Evolutionary conservation across 2,329 filamentous ascomycete genomes (phyloP), one percentile per base, ranked within the genome.

Genomic region (Fusarium sp.): DNA sequence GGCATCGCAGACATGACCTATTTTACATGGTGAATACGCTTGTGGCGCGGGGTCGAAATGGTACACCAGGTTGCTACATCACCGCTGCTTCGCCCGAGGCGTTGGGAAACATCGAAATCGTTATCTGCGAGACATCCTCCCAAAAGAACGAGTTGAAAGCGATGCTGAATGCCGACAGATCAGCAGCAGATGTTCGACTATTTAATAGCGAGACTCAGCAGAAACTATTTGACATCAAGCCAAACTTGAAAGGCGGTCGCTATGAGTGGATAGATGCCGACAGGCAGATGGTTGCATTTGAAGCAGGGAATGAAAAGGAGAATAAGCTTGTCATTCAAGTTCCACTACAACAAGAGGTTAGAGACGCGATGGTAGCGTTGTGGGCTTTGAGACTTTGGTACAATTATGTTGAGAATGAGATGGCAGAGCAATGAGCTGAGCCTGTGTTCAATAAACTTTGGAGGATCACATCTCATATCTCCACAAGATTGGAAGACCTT

Each of bases 311-410:
- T 6, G 49, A 13, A 1, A 23, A 20, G 2, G 12, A 26, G 2
- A 20, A 44, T 8, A 59, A 26, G 31, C 21, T 69, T 3, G 28
- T 49, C 5, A 42, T 71, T 3, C 38, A 56, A 18, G 10, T 20
- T 3, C 23, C 46, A 10, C 13, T 71, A 0, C 10, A 31, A 1
- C 26, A 47, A 35, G 26, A 28, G 2, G 37, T 39, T 3, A 56
- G 18, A n/a, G 60, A 69, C 9, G 53, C 44, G 9, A 21, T 70
- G 5, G 64, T 50, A 8, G 68, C 68, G 3, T 13, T 63, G 12
- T 70, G 68, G 68, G 41, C 41, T 1, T 43, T 70, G 33, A 63
- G 57, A n/a, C 28, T 71, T 16, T 71, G 68, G 65, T 38, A 70
- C 26, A 29, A 63, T 13, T 24, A 44, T 23, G 23, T 35, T 2